phyloP scores from a whole-genome alignment of 345 rosid species.

The Arabidopsis suecica region DNA sequence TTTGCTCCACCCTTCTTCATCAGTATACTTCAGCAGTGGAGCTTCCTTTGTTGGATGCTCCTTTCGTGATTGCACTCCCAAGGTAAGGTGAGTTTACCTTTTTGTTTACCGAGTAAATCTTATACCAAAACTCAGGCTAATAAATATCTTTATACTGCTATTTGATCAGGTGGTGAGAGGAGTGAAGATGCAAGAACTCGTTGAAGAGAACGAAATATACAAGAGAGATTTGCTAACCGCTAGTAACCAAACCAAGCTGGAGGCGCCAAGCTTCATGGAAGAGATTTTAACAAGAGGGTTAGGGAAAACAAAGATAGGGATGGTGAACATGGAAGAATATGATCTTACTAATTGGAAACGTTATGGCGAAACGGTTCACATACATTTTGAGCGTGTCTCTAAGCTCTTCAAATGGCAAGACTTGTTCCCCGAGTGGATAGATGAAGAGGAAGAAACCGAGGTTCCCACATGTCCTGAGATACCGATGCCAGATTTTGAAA shows the following conservation, averaged over 20 bases:
- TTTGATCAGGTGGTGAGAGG: slow-evolving; percentile 56
- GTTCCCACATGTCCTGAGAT: slow-evolving; percentile 78
- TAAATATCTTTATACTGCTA: not conserved
- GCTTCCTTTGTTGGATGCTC: slow-evolving; percentile 79
- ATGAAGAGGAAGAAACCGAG: slow-evolving; percentile 85
- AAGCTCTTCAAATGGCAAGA: slow-evolving; percentile 69
- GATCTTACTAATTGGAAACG: slow-evolving; percentile 67
- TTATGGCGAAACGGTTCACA: slow-evolving; percentile 58
- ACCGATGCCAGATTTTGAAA: slow-evolving; percentile 75
- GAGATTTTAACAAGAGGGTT: slow-evolving; percentile 54
- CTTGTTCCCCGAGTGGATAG: slow-evolving; percentile 96
- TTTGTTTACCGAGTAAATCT: not conserved
- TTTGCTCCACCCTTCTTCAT: slow-evolving; percentile 72
- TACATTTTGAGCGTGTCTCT: slow-evolving; percentile 65
- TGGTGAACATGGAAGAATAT: slow-evolving; percentile 79
- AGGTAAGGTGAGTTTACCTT: slow-evolving; percentile 86
- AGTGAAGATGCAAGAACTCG: slow-evolving; percentile 65
- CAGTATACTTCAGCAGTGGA: slow-evolving; percentile 59
- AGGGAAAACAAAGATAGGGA: slow-evolving; percentile 62
- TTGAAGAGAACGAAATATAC: slow-evolving; percentile 39
- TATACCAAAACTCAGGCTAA: not conserved
- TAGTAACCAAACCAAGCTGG: slow-evolving; percentile 55
- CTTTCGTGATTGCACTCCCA: slow-evolving; percentile 75
- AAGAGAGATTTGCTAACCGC: slow-evolving; percentile 4
- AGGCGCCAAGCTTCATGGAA: slow-evolving; percentile 66